A percentile compares a stretch with the other conserved stretches of the same genome.
Conservation (phyloP, 2,329 filamentous ascomycete species). For the Fusarium hostae region DNA sequence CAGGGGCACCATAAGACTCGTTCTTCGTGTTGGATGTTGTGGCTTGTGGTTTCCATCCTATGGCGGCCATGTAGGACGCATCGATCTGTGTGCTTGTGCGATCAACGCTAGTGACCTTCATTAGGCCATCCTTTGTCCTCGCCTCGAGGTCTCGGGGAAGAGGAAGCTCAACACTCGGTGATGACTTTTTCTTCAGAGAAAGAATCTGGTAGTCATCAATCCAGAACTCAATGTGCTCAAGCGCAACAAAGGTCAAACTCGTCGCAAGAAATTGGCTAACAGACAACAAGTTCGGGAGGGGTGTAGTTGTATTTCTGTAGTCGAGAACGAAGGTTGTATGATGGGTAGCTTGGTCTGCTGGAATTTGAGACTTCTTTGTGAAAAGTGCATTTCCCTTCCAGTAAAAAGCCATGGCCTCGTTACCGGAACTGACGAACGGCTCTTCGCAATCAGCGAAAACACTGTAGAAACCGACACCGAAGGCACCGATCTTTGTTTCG, state of each 20-base stretch:
- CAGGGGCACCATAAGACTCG: constrained; percentile 62
- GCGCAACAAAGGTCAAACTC: constrained; percentile 92
- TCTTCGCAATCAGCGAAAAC: constrained; percentile 99
- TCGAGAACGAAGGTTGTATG: constrained; percentile 95
- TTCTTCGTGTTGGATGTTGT: constrained; percentile 54
- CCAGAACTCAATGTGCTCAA: constrained; percentile 88
- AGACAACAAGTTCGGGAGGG: constrained; percentile 85
- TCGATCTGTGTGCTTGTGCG: constrained; percentile 92
- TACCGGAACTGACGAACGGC: constrained; percentile 93
- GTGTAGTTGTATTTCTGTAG: constrained; percentile 88
- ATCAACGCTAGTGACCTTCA: constrained; percentile 85
- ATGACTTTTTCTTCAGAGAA: constrained; percentile 83
- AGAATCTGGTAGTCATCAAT: constrained; percentile 88
- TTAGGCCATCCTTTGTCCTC: constrained; percentile 85
- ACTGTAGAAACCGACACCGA: constrained; percentile 98
- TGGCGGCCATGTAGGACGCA: constrained; percentile 85
- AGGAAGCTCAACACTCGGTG: constrained; percentile 76
- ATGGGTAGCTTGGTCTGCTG: constrained; percentile 70
- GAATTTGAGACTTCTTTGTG: constrained; percentile 83
- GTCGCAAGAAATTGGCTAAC: constrained; percentile 93
- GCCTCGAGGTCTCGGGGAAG: constrained; percentile 85
- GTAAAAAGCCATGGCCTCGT: constrained; percentile 96
- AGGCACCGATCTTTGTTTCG: constrained; percentile 98
- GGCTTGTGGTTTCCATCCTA: constrained; percentile 80
- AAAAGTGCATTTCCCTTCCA: constrained; percentile 99